Evolutionary conservation across 257 asterid species (phyloP), one percentile per base, ranked within the genome.

Genomic region (Nicotiana tabacum): DNA sequence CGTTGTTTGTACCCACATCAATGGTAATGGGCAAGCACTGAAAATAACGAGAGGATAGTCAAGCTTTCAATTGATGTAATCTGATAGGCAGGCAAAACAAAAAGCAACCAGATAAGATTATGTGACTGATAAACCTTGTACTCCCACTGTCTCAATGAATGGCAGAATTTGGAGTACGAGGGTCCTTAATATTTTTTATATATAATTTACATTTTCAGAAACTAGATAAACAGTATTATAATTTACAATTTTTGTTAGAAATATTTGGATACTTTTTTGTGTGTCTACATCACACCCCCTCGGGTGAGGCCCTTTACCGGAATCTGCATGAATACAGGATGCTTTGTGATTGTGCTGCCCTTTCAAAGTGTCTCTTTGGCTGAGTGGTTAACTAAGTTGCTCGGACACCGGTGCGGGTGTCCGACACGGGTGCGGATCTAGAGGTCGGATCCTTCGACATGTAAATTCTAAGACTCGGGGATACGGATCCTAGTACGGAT

Each of bases 1-100:
- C 92, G n/a, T 93, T 93, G 87, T 93, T 93, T 46, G 97, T 91
- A 60, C 97, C 97, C 62, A 91, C 97, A 78, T 92, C 97, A 87
- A 92, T 92, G 77, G 97, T 92, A 82, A 92, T 88, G n/a, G 97
- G 97, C 90, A 92, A 85, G 84, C 97, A 92, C 97, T 92, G 92
- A 66, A 83, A 72, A 27, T 18, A 80, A 77, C 65, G 33, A 51
- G 27, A 76, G 21, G 57, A 64, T 43, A 60, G 32, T 65, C 78
- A 65, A 55, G 9, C 46, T 81, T 81, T 46, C 83, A 65, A 10
- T 29, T 7, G 61, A 43, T 76, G 4, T 48, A 12, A 29, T 55
- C 66, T 46, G n/a, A 35, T 81, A 27, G 18, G 37, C 39, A 21
- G 46, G 51, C 12, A 48, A 15, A 9, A 35, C 37, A 53, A 65